phyloP scores from a whole-genome alignment of 2,329 filamentous ascomycete genomes.

The Pseudogymnoascus sp. region DNA sequence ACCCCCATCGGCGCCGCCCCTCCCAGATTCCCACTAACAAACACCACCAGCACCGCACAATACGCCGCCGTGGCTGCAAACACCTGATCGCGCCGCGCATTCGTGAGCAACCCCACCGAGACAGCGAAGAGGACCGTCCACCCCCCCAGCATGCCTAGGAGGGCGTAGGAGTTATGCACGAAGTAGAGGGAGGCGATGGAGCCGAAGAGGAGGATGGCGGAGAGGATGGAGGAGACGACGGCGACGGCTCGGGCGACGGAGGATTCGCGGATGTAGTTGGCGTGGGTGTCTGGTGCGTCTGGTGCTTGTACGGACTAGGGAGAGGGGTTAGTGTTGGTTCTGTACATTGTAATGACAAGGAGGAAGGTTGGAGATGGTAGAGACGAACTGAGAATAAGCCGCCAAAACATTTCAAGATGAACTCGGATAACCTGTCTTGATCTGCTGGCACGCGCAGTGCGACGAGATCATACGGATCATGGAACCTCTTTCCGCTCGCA shows the following conservation, averaged over 20 bases:
- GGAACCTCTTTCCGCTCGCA: constrained; percentile 14
- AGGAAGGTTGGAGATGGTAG: background rate
- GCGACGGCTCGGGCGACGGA: constrained; percentile 11
- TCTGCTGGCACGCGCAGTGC: constrained; percentile 21
- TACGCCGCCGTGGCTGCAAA: constrained; percentile 21
- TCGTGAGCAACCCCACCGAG: constrained; percentile 19
- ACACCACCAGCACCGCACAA: constrained; percentile 18
- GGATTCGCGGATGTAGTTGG: constrained; percentile 14
- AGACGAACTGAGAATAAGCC: constrained; percentile 12
- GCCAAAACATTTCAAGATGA: constrained; percentile 23
- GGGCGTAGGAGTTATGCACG: constrained; percentile 10
- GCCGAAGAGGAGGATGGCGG: constrained; percentile 17
- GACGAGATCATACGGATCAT: constrained; percentile 21
- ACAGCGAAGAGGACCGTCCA: constrained; percentile 21
- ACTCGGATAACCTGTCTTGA: constrained; percentile 23
- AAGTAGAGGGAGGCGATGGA: constrained; percentile 17
- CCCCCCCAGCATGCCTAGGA: constrained; percentile 18
- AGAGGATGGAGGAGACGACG: constrained; percentile 13
- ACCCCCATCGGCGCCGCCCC: background rate
- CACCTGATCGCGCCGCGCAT: constrained; percentile 18
- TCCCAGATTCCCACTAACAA: constrained; percentile 18
- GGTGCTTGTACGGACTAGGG: no score
- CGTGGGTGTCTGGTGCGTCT: constrained; percentile 12
- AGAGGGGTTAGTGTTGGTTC: background rate
- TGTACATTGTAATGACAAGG: background rate